Evolutionary conservation across 805 yeast species (phyloP), one percentile per base, ranked within the genome.

Genomic region (Metschnikowia kofuensis): DNA sequence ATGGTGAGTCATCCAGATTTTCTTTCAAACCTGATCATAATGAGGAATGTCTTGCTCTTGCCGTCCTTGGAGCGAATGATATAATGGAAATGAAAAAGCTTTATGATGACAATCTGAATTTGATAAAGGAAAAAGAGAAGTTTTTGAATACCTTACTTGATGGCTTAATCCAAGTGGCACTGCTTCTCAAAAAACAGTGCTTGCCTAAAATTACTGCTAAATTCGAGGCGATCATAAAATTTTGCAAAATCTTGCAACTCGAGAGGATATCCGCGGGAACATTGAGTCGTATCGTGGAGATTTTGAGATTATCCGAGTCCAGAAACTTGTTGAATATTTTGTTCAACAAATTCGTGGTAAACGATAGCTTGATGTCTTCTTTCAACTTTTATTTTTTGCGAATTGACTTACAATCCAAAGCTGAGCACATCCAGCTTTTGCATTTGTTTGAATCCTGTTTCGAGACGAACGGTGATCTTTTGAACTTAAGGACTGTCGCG

Each of bases 341-440:
- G 15, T 48, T 67, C 42, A 56, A 53, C 39, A 68, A 69, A 51
- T 55, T 69, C 21, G 41, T 63, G 35, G 48, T 57, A 26, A 49
- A 46, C 30, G 47, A 51, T 16, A 38, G 48, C 5, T 45, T 60
- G 15, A 40, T 63, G 10, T 51, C 56, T 13, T 43, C 62, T 7
- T 32, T 70, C 28, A 68, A 66, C 50, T 67, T 68, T 41, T 69
- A 66, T 45, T 66, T 67, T 44, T 50, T 71, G 52, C 66, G 66
- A 44, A 58, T 65, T 7, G 45, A 52, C 21, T 37, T 69, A 27
- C 35, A 35, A 35, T 54, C 56, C 11, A 13, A 42, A 1, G 47
- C 46, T 9, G 70, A 68, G 21, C 60, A 62, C 27, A 27, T 41
- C 7, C 45, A 47, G 12, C 38, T 69, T 2, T 56, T 71, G 43